Evolutionary conservation across 2,329 filamentous ascomycete genomes (phyloP).

Genomic region (Chrysosphaeria jannelii): DNA sequence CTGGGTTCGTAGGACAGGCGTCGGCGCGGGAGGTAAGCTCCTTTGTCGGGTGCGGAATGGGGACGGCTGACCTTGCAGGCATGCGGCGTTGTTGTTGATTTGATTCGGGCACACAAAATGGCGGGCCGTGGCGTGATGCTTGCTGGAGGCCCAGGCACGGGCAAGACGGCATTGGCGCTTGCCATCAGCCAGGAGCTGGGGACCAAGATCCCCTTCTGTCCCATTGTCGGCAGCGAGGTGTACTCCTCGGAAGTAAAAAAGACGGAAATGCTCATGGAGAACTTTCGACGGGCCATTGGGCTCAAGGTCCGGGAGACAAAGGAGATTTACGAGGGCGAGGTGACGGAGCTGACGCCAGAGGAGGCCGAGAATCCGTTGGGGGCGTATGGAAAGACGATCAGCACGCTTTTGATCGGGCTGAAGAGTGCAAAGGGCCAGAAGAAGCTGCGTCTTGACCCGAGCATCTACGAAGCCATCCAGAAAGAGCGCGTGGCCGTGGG

Average conservation of each 20-base stretch:
- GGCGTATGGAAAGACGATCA: constrained; percentile 91
- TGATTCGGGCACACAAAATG: constrained; percentile 94
- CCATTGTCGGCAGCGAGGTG: constrained; percentile 91
- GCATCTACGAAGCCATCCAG: constrained; percentile 97
- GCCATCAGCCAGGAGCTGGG: constrained; percentile 92
- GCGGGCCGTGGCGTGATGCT: constrained; percentile 77
- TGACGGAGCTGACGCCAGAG: constrained; percentile 88
- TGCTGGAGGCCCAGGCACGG: constrained; percentile 80
- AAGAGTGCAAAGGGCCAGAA: constrained; percentile 94
- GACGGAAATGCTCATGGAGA: constrained; percentile 97
- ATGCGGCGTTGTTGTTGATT: constrained; percentile 80
- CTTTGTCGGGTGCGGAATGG: too few relatives aligned
- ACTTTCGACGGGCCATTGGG: constrained; percentile 87
- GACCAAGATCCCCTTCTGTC: constrained; percentile 94
- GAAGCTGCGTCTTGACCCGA: constrained; percentile 86
- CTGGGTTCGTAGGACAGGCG: constrained; percentile 72
- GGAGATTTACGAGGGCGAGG: constrained; percentile 96
- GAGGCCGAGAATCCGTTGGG: constrained; percentile 94
- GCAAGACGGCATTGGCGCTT: constrained; percentile 86
- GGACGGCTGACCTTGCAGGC: constrained; percentile 21
- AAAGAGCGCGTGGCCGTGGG: constrained; percentile 90
- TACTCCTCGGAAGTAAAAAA: constrained; percentile 98
- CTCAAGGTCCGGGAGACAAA: constrained; percentile 95
- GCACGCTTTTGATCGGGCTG: constrained; percentile 73
- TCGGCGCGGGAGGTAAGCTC: constrained; percentile 61